Conservation (phyloP, 805 yeast genomes). For the Metschnikowia reukaufii region DNA sequence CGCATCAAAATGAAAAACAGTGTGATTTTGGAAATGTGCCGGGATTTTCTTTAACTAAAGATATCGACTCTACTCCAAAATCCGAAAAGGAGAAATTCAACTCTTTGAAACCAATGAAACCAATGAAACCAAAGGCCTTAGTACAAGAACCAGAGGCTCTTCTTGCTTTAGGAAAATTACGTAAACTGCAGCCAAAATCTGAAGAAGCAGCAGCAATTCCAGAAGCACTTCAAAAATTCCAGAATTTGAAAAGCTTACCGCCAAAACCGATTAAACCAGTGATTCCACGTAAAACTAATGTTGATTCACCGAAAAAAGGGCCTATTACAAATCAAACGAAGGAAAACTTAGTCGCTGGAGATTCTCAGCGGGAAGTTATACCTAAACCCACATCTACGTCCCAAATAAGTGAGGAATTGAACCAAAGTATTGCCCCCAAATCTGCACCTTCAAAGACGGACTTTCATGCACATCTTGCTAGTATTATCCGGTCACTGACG, state of each 20-base stretch:
- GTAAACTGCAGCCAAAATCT: slow-evolving; percentile 10
- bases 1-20: neutral
- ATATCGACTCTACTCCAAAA: no score
- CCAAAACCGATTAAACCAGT: neutral
- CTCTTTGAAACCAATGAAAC: slow-evolving; percentile 21
- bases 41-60: no score
- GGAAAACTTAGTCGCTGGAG: neutral
- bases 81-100: neutral
- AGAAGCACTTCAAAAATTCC: slow-evolving; percentile 26
- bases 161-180: slow-evolving; percentile 11
- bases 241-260: slow-evolving; percentile 10
- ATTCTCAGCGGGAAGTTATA: neutral
- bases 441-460: neutral
- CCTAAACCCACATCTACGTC: neutral
- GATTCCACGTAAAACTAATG: neutral
- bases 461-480: slow-evolving; percentile 23
- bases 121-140: slow-evolving; percentile 9
- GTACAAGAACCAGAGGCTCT: slow-evolving; percentile 11
- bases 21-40: neutral
- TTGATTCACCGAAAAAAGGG: no score
- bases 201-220: slow-evolving; percentile 16
- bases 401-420: neutral
- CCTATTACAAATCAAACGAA: neutral
- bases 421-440: neutral
- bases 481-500: slow-evolving; percentile 30